Base-by-base conservation (phyloP, 179 eudicot species). In the Beta lomatogona region DNA sequence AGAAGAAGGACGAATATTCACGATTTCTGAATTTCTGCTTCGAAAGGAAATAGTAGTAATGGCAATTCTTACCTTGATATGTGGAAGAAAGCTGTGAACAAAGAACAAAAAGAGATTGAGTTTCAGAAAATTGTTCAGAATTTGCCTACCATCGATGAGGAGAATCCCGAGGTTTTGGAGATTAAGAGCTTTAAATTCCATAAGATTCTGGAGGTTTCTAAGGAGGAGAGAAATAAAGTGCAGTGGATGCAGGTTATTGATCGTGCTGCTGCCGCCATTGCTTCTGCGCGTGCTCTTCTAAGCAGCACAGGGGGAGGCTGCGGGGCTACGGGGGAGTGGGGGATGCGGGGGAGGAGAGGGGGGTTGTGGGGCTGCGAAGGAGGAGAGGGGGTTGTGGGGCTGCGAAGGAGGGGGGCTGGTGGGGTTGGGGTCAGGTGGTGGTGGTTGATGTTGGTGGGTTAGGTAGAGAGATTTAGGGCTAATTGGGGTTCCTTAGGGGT, bases 221-320 rank as follows among this genome's bases (percentile, higher is more conserved):
- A 70, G 25, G 98, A 93, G 82, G 94, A 91, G 84, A 87, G 98
- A 57, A 94, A 94, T 78, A 87, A 89, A 59, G 83, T 88, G 13
- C 98, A 94, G 90, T 84, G 92, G 58, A 81, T 93, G 86, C 98
- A 94, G 90, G 93, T 94, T 18, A 89, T 94, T 83, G 98, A 94
- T 88, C 91, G 98, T 50, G 98, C 98, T 31, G 91, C 92, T 6
- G 98, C 98, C 2, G 98, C 97, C 10, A 90, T 94, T 28, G 93
- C 98, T 0, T 97, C 96, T 2, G 94, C 98, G 21, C 86, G 90
- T 10, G 88, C 94, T 14, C 68, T 94, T 77, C 78, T 94, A n/a
- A n/a, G n/a, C n/a, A n/a, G n/a, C n/a, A n/a, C n/a, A n/a, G n/a
- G n/a, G n/a, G n/a, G n/a, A n/a, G n/a, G n/a, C n/a, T n/a, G n/a